Evolutionary conservation across 352 stramenopile species (phyloP).

Genomic region (Globisporangium takayamanum): DNA sequence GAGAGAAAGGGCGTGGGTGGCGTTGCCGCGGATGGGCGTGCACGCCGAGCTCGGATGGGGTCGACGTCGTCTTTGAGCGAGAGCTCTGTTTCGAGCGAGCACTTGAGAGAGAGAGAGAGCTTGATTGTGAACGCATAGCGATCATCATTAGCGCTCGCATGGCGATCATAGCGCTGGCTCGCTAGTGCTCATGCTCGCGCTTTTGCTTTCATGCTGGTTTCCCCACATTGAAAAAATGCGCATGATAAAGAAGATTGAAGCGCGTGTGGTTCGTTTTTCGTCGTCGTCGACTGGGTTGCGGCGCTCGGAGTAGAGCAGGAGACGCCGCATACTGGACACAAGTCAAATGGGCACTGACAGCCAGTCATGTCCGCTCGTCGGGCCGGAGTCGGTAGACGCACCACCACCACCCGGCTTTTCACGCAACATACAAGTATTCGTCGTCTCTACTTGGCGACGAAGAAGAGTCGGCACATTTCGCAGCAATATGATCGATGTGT

Average conservation of each 20-base stretch:
- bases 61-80: too few relatives aligned
- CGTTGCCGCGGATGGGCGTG: background rate
- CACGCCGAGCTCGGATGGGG: background rate
- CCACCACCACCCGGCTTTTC: background rate
- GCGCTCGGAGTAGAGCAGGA: background rate
- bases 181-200: too few relatives aligned
- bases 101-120: too few relatives aligned
- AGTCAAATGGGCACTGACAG: background rate
- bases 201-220: too few relatives aligned
- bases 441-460: background rate
- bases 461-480: background rate
- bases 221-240: too few relatives aligned
- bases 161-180: too few relatives aligned
- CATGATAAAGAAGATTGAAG: too few relatives aligned
- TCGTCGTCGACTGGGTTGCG: background rate
- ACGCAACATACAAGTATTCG: background rate
- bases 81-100: too few relatives aligned
- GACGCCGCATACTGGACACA: conserved; percentile 1
- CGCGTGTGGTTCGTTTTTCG: background rate
- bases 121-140: too few relatives aligned
- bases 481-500: too few relatives aligned
- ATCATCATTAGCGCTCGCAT: too few relatives aligned
- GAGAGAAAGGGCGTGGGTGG: background rate
- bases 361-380: background rate
- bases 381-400: background rate